Evolutionary conservation across 1,284 basidiomycete genomes (phyloP).

Genomic region (Rhizoctonia solani): DNA sequence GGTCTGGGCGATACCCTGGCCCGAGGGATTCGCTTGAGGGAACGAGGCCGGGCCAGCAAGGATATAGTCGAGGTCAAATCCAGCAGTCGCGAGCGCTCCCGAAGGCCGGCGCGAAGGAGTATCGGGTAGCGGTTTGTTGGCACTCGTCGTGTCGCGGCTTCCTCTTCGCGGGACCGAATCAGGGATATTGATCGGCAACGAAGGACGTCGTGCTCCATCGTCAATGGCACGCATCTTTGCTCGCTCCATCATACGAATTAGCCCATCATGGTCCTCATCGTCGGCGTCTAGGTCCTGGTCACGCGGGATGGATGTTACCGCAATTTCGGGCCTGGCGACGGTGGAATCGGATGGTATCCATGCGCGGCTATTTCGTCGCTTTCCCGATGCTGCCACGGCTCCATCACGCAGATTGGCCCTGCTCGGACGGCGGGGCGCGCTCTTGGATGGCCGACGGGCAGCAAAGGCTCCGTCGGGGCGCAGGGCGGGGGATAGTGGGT

Average conservation of each 20-base stretch:
- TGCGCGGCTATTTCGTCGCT: slow-evolving; percentile 26
- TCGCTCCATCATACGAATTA: slow-evolving; percentile 45
- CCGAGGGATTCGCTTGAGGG: slow-evolving; percentile 19
- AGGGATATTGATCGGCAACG: slow-evolving; percentile 49
- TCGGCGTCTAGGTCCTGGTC: slow-evolving; percentile 18
- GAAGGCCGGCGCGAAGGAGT: slow-evolving; percentile 43
- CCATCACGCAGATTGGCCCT: slow-evolving; percentile 3
- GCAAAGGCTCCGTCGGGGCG: slow-evolving; percentile 10
- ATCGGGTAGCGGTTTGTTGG: slow-evolving; percentile 45
- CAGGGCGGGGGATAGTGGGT: slow-evolving; percentile 18
- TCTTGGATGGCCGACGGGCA: slow-evolving; percentile 25
- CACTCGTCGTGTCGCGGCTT: slow-evolving; percentile 18
- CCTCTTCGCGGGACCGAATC: slow-evolving; percentile 1
- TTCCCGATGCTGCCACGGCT: not conserved
- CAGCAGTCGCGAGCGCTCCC: slow-evolving; percentile 46
- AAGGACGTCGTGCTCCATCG: slow-evolving; percentile 53
- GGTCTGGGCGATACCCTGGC: slow-evolving; percentile 9
- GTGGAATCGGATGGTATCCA: slow-evolving; percentile 31
- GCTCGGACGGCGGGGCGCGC: not conserved
- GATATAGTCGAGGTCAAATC: slow-evolving; percentile 52
- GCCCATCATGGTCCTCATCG: slow-evolving; percentile 45
- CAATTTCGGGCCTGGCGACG: slow-evolving; percentile 29
- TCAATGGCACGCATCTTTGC: slow-evolving; percentile 56
- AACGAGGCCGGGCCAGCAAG: slow-evolving; percentile 44
- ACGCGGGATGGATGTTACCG: slow-evolving; percentile 19